Evolutionary conservation across 805 yeast species (phyloP), one percentile per base, ranked within the genome.

Genomic region (Pichia scutulata): DNA sequence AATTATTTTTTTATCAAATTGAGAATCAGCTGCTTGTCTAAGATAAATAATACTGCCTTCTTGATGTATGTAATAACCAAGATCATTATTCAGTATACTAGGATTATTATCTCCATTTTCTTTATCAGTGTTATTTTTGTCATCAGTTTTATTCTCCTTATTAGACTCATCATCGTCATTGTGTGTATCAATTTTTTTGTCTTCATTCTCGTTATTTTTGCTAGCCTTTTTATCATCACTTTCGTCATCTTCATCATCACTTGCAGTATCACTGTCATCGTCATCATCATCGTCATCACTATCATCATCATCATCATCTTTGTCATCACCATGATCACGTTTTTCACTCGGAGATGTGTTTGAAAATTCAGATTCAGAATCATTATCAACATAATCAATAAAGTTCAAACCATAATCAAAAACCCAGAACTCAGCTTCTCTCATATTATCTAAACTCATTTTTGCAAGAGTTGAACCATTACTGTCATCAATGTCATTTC

Each of bases 31-130:
- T 12, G 63, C 60, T 39, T 66, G 61, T 46, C 51, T 57, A 39
- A 58, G 54, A 40, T 54, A 28, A 25, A 51, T 51, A 2, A 48
- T 42, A 7, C 53, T 22, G 8, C 58, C 64, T 4, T 51, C 42
- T 39, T 42, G 43, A 30, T 55, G 57, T 0, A 67, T 1, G 47
- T 74, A 74, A 19, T 70, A 59, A 2, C 82, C 83, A 33, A 76
- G 73, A 52, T 78, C 83, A 6, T 57, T 57, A 8, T 47, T 45
- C n/a, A 19, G 22, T 7, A 5, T 22, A 9, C 5, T n/a, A 28
- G n/a, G 9, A 13, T 33, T 26, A 4, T n/a, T 22, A 24, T 14
- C 22, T 2, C 24, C 23, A 18, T n/a, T 6, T n/a, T 60, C 61
- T 23, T 61, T 6, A 64, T 67, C 30, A 7, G 44, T 40, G 5